Evolutionary conservation across 2,329 filamentous ascomycete genomes (phyloP), one percentile per base, ranked within the genome.

Genomic region (Xylariaceae sp.): DNA sequence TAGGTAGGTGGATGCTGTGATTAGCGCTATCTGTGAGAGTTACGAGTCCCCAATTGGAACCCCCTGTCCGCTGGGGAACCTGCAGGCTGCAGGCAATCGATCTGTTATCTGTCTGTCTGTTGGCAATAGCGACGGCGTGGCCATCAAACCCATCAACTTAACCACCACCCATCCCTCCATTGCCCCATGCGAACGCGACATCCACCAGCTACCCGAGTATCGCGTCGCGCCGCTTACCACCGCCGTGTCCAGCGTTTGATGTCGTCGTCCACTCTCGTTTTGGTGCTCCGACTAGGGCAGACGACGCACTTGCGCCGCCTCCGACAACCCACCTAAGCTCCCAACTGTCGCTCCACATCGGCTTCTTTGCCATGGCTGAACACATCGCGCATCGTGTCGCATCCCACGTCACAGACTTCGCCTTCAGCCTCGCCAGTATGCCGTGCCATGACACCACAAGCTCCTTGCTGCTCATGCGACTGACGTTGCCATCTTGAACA

Each of bases 361-460:
- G 39, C 42, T 47, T 53, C 56, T 61, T 60, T 47, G 65, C 47
- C 58, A 72, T 71, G 69, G 60, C 70, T 52, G 59, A 66, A 52
- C 59, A 66, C 45, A 53, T 71, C 42, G 64, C 33, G 12, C 15
- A 12, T 12, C 4, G 33, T 14, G 33, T 15, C 33, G 33, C 65
- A 59, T 36, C 33, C 12, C 33, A 15, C 12, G 33, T 15, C 33
- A 15, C 65, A 59, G 61, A 62, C 67, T 63, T 67, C 60, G 62
- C 63, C 39, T 49, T 68, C 60, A 69, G 66, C 64, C 66, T 74
- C 48, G 64, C 64, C 49, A 67, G 71, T 73, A 70, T 31, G 69
- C 62, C 47, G 45, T 54, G 30, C 39, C 7, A 6, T 36, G n/a
- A 41, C 45, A 43, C 44, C 39, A 55, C 46, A 11, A n/a, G n/a